phyloP scores from a whole-genome alignment of 139 green algal species.

The Chlorokybus atmophyticus region DNA sequence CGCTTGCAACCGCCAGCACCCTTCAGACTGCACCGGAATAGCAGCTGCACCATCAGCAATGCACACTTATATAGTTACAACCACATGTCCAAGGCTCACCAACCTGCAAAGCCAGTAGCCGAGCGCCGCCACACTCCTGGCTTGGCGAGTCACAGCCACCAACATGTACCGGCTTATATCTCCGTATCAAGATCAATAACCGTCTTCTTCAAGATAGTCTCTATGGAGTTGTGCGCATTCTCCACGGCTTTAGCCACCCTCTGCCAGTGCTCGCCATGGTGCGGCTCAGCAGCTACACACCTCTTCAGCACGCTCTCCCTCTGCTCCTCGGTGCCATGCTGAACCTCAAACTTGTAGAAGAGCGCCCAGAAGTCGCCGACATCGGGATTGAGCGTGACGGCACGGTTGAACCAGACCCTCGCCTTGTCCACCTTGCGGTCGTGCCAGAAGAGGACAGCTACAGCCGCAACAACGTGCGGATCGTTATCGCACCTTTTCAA shows the following conservation, averaged over 20 bases:
- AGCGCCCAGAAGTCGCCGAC: constrained; percentile 84
- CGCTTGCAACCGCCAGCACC: too few relatives aligned
- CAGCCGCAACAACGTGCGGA: constrained; percentile 54
- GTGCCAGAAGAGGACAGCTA: constrained; percentile 79
- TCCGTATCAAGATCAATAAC: constrained; percentile 41
- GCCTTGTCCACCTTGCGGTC: constrained; percentile 90
- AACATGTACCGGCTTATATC: too few relatives aligned
- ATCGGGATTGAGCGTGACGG: constrained; percentile 68
- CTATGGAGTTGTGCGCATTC: constrained; percentile 52
- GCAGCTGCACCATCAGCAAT: too few relatives aligned
- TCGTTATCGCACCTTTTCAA: constrained; percentile 86
- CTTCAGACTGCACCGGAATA: too few relatives aligned
- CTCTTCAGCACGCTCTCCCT: constrained; percentile 11
- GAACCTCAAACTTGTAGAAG: constrained; percentile 41
- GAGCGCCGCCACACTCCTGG: too few relatives aligned
- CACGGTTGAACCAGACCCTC: constrained; percentile 68
- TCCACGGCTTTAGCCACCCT: constrained; percentile 58
- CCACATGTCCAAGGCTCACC: too few relatives aligned
- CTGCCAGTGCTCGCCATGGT: constrained; percentile 81
- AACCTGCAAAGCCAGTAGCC: too few relatives aligned
- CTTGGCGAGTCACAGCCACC: too few relatives aligned
- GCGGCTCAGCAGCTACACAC: constrained; percentile 49
- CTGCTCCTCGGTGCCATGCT: constrained; percentile 20
- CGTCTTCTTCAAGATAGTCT: constrained; percentile 63
- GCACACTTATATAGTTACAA: too few relatives aligned